Base-by-base conservation (phyloP, 2,329 filamentous ascomycete genomes). In the Beauveria sp. region DNA sequence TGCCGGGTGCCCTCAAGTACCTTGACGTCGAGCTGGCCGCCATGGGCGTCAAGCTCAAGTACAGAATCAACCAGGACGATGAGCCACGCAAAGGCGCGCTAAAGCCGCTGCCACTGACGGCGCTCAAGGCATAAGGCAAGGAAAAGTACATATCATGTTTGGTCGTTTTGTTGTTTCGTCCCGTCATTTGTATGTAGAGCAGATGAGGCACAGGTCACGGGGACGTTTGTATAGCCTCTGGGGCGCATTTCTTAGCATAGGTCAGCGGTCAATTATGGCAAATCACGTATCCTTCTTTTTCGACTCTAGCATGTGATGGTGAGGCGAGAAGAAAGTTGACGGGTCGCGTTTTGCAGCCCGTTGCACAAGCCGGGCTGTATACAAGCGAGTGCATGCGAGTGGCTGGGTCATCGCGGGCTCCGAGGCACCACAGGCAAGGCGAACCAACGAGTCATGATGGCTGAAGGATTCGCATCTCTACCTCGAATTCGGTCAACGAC, bases 1-100 rank as follows among this genome's bases (percentile, higher is more conserved):
- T 99, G 18, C 95, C 95, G 0, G 93, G 93, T 65, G 95, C 96
- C 60, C 78, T 99, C 74, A 91, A 90, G 76, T 98, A 89, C 78
- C 77, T 99, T 67, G 95, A 99, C 76, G 93, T 96, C 22, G 95
- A 99, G 76, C 79, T 99, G 69, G 91, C 93, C 42, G 92, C 92
- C 61, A 99, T 99, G 95, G 95, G 95, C 59, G 88, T 99, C 60
- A 89, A 92, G 77, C 85, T 99, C 77, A 96, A 91, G 80, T 98
- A 96, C 69, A 77, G 78, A 61, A 75, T 86, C 48, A 80, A 81
- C 67, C 77, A 76, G 73, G 88, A 88, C 74, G 89, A 98, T 67
- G 82, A 79, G 67, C 79, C 82, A 61, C 77, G 82, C 55, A 83
- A 81, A 71, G 80, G 82, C 2, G 75, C 76, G 2, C 70, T 83